These are phyloP conservation scores for Naganishia vaughanmartiniae DNA, from an alignment of 768 basidiomycete genomes.

Conservation along the genomic window DNA sequence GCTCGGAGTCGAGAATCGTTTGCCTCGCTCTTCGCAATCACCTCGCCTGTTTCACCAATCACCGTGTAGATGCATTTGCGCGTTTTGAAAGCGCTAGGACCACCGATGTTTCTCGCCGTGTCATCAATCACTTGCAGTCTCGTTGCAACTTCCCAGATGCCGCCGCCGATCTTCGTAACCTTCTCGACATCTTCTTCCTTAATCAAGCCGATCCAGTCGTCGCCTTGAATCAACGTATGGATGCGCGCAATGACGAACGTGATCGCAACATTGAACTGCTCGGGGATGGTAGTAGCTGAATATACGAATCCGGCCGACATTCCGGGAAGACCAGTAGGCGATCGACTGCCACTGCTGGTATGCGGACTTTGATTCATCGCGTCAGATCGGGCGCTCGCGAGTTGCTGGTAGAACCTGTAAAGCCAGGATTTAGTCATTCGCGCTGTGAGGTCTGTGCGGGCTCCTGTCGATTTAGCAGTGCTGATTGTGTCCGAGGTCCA, in stretches of 20 bases:
- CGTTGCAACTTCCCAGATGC: conserved; percentile 13
- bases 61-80: conserved; percentile 1
- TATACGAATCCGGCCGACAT: conserved; percentile 14
- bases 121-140: background rate
- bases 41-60: conserved; percentile 19
- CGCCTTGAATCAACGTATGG: conserved; percentile 19
- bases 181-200: background rate
- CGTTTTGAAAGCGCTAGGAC: background rate
- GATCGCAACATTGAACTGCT: conserved; percentile 10
- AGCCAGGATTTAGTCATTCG: conserved; percentile 9
- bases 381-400: conserved; percentile 3
- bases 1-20: background rate
- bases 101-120: background rate
- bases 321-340: conserved; percentile 1
- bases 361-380: background rate
- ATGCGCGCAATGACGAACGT: conserved; percentile 22
- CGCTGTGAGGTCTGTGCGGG: background rate
- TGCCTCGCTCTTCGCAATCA: conserved; percentile 2
- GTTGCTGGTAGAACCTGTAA: conserved; percentile 10
- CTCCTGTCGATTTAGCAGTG: background rate
- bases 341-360: background rate
- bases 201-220: conserved; percentile 4
- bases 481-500: background rate
- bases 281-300: background rate
- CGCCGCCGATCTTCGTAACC: background rate